Base-by-base conservation (phyloP, 768 basidiomycete species). In the Lentinula guzmanii region DNA sequence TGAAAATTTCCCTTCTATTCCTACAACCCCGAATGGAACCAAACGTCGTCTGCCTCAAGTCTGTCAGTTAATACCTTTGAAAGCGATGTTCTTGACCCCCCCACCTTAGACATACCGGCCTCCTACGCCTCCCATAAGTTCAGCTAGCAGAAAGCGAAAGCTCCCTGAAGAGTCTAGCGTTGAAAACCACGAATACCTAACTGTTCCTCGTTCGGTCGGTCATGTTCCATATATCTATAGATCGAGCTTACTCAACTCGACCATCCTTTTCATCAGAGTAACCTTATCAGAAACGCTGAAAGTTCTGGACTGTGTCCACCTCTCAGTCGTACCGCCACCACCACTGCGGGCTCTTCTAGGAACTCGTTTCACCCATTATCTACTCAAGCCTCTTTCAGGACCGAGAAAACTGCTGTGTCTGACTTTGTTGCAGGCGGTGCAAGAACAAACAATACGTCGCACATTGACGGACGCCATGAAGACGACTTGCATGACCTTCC, bases 121-220 rank as follows among this genome's bases (percentile, higher is more conserved):
- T 48, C 84, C 84, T 4, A 85, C 84, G 1, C 84, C 84, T 2
- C 84, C 84, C 31, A 70, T 83, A 28, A 77, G 75, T 18, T 34
- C 71, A 35, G 62, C 68, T 37, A 70, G 73, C 50, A 75, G 74
- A 65, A 75, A 73, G 67, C 72, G 69, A 34, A 72, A 70, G 52
- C 70, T 68, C n/a, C 52, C 58, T 13, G 53, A 43, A 41, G 55
- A 56, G 28, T 56, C 41, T 13, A 56, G 55, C n/a, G 24, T 28
- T 42, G 55, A 56, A 9, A 56, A 37, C 11, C 55, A 56, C 28
- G 55, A 56, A 42, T 56, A 24, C 16, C 37, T 60, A 6, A 51
- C 59, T 28, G 48, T 52, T 13, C 59, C 59, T 52, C 59, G 33
- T 3, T 41, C 24, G 37, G 55, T 56, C 9, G 21, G 55, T 54